Evolutionary conservation across 2,329 filamentous ascomycete genomes (phyloP).

Genomic region (Ploettnerulaceae sp.): DNA sequence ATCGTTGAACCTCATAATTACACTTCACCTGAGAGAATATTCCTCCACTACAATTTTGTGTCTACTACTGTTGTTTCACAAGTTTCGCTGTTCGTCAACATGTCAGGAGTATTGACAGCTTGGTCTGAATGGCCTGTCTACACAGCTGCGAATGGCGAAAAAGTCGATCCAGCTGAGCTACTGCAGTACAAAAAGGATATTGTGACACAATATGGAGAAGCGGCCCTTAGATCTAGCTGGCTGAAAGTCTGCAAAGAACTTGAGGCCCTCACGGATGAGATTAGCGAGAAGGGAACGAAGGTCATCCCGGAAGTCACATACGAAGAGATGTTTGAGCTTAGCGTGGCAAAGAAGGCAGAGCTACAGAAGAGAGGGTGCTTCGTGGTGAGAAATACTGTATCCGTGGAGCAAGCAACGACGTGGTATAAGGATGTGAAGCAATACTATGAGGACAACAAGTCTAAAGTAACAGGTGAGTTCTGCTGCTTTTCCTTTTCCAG

Average conservation of each 20-base stretch:
- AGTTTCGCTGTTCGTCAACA: neutral
- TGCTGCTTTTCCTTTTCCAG: no score
- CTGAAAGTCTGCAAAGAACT: slow-evolving; percentile 37
- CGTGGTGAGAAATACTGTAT: slow-evolving; percentile 27
- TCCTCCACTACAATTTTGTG: no score
- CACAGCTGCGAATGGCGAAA: slow-evolving; percentile 15
- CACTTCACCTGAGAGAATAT: no score
- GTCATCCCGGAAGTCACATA: slow-evolving; percentile 35
- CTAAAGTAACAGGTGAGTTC: slow-evolving; percentile 21
- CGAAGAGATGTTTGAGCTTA: slow-evolving; percentile 27
- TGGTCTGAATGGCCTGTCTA: slow-evolving; percentile 33
- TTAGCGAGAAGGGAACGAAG: slow-evolving; percentile 33
- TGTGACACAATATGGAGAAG: slow-evolving; percentile 36
- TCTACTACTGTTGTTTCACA: no score
- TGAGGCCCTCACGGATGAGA: slow-evolving; percentile 35
- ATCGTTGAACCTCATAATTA: no score
- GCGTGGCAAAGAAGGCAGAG: slow-evolving; percentile 21
- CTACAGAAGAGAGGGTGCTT: slow-evolving; percentile 32
- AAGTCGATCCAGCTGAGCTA: slow-evolving; percentile 22
- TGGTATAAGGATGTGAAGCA: slow-evolving; percentile 34
- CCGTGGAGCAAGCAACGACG: slow-evolving; percentile 21
- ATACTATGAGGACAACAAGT: slow-evolving; percentile 35
- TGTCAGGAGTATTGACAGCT: neutral
- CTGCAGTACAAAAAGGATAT: slow-evolving; percentile 34
- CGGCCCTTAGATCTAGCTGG: slow-evolving; percentile 37